phyloP scores from a whole-genome alignment of 306 rosid genomes.

The Prunus fruticosa region DNA sequence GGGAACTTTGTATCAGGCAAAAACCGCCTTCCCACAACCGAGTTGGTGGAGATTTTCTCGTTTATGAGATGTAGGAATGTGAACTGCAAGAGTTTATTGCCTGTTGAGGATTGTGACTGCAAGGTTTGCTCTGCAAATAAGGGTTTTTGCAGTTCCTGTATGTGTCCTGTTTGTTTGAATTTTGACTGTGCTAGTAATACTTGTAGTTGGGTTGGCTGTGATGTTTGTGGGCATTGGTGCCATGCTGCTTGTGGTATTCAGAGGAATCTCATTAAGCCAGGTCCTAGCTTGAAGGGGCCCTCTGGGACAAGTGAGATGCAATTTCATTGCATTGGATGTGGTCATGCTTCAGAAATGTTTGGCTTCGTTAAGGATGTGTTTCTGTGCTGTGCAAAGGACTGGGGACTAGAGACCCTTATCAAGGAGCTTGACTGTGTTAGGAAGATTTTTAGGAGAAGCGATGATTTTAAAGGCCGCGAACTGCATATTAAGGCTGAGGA shows the following conservation, averaged over 20 bases:
- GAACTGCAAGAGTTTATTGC: conserved; percentile 68
- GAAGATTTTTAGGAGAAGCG: conserved; percentile 80
- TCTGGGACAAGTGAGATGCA: conserved; percentile 88
- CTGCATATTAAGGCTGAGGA: conserved; percentile 67
- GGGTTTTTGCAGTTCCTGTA: conserved; percentile 92
- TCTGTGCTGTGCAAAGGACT: conserved; percentile 80
- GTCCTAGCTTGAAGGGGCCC: conserved; percentile 91
- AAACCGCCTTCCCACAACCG: conserved; percentile 36
- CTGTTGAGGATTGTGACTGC: conserved; percentile 98
- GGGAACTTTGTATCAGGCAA: conserved; percentile 63
- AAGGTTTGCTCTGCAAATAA: conserved; percentile 73
- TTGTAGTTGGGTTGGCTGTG: conserved; percentile 98
- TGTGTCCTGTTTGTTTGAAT: conserved; percentile 96
- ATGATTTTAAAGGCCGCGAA: conserved; percentile 88
- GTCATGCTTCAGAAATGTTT: conserved; percentile 92
- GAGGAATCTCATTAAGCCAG: conserved; percentile 78
- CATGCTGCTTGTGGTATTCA: conserved; percentile 94
- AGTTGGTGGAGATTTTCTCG: conserved; percentile 82
- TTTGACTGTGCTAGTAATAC: conserved; percentile 92
- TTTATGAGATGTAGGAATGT: conserved; percentile 72
- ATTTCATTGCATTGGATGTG: conserved; percentile 90
- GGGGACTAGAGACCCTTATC: conserved; percentile 79
- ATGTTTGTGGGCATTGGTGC: conserved; percentile 97
- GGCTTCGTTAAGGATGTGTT: conserved; percentile 98
- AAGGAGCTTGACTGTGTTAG: conserved; percentile 91